Evolutionary conservation across 345 rosid species (phyloP).

Genomic region (Ceriops tagal): DNA sequence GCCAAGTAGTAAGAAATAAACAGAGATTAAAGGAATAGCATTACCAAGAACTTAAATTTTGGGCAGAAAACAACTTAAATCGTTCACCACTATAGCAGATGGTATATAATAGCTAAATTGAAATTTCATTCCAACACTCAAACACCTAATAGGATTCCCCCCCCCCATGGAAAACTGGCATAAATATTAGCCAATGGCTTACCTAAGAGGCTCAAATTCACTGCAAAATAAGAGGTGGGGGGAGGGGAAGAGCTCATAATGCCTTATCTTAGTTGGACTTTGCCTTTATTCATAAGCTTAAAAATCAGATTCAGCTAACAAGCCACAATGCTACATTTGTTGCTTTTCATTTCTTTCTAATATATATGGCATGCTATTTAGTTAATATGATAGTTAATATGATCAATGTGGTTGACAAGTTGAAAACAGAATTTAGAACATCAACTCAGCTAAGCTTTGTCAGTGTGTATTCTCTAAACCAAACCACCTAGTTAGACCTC

Average conservation of each 20-base stretch:
- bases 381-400: background rate
- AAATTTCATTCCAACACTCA: background rate
- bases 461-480: too few species aligned
- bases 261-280: background rate
- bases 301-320: background rate
- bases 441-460: background rate
- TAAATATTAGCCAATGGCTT: too few species aligned
- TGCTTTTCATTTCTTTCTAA: background rate
- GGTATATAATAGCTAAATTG: background rate
- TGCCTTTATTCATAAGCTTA: background rate
- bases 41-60: too few species aligned
- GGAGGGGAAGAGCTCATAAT: too few species aligned
- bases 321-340: background rate
- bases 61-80: too few species aligned
- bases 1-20: too few species aligned
- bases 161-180: background rate
- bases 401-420: background rate
- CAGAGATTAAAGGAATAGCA: too few species aligned
- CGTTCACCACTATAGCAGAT: too few species aligned
- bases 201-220: too few species aligned
- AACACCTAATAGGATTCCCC: background rate
- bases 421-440: background rate
- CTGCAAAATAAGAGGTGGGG: too few species aligned
- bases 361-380: too few species aligned
- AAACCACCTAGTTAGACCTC: too few species aligned